A percentile compares a stretch with the other conserved stretches of the same genome.
Evolutionary conservation across 202 grass and related monocot species (phyloP).

Genomic region (Eragrostis tef): DNA sequence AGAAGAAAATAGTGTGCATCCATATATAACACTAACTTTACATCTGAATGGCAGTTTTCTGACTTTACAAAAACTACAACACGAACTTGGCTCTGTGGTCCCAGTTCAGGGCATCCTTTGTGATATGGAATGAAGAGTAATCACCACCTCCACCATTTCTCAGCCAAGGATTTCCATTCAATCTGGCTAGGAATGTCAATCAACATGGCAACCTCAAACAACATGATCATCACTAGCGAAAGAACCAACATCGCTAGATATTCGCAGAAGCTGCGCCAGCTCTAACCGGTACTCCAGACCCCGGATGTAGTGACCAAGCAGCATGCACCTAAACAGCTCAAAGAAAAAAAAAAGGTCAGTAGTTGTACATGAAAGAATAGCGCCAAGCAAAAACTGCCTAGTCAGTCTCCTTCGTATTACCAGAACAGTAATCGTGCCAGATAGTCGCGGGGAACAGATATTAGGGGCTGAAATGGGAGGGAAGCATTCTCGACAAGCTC

Average conservation of each 20-base stretch:
- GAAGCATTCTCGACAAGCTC: slow-evolving; percentile 85
- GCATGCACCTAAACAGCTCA: slow-evolving; percentile 77
- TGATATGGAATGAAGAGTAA: not conserved
- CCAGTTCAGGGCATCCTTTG: slow-evolving; percentile 3
- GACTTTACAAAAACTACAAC: no score
- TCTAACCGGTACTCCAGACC: slow-evolving; percentile 89
- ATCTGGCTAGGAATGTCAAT: slow-evolving; percentile 12
- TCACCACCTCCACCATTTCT: not conserved
- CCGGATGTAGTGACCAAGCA: slow-evolving; percentile 90
- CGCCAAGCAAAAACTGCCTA: not conserved
- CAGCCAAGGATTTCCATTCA: slow-evolving; percentile 14
- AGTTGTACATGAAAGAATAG: slow-evolving; percentile 1
- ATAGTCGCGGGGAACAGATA: slow-evolving; percentile 90
- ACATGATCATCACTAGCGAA: slow-evolving; percentile 46
- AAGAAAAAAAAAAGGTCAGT: slow-evolving; percentile 28
- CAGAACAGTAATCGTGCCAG: slow-evolving; percentile 95
- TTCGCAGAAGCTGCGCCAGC: slow-evolving; percentile 67
- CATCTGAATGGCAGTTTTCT: no score
- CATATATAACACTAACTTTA: no score
- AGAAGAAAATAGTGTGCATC: no score
- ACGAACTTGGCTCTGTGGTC: no score
- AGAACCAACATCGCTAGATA: slow-evolving; percentile 62
- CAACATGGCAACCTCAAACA: slow-evolving; percentile 43
- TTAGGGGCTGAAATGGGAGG: slow-evolving; percentile 79
- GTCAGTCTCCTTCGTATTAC: slow-evolving; percentile 50